A percentile compares a stretch with the other conserved stretches of the same genome.
These are phyloP conservation scores for Datura wrightii DNA, from an alignment of 257 asterid genomes.

Conservation along the genomic window DNA sequence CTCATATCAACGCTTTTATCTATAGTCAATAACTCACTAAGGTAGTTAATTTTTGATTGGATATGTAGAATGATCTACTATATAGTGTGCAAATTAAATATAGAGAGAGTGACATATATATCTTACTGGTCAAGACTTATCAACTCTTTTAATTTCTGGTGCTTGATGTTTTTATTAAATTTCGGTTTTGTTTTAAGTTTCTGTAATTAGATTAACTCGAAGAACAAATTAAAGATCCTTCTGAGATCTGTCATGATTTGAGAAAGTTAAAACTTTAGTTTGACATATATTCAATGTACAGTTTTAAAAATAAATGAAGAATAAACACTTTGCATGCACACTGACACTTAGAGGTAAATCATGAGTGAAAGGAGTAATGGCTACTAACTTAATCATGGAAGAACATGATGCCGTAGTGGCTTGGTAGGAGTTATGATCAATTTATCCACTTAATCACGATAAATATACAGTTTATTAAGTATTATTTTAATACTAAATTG, in stretches of 20 bases:
- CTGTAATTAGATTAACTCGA: not conserved
- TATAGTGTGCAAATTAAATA: not conserved
- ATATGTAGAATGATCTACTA: not conserved
- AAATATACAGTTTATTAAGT: no score
- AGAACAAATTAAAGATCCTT: no score
- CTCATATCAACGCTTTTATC: constrained; percentile 24
- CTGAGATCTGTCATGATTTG: not conserved
- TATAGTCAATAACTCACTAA: not conserved
- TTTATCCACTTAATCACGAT: no score
- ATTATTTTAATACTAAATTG: not conserved
- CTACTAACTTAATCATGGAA: not conserved
- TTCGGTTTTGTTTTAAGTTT: not conserved
- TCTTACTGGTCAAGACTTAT: not conserved
- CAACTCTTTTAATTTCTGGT: not conserved
- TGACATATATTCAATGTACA: no score
- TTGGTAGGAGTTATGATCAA: not conserved
- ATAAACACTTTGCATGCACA: no score
- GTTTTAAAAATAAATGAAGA: no score
- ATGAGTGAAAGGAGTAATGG: no score
- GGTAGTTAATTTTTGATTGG: not conserved
- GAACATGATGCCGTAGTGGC: not conserved
- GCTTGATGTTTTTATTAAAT: not conserved
- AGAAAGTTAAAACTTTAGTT: not conserved
- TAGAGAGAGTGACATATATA: not conserved
- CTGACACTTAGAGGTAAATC: no score